These are phyloP conservation scores for Botrytis cinerea DNA, from an alignment of 2,329 filamentous ascomycete genomes.

Conservation along the genomic window DNA sequence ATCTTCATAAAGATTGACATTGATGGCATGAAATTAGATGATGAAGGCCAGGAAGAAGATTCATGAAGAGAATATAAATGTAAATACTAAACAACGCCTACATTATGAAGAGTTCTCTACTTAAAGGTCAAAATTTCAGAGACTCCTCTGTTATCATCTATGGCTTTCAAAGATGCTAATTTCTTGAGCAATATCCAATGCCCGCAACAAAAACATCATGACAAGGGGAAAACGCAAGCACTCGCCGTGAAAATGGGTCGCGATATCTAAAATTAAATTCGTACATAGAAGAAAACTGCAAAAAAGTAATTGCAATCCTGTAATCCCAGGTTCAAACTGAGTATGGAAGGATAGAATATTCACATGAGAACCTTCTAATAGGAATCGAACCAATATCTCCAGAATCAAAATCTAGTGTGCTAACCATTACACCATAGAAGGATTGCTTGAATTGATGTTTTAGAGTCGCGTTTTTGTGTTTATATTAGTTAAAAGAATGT, in stretches of 20 bases:
- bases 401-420: not conserved
- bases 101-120: too few relatives aligned
- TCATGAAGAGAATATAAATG: not conserved
- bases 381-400: conserved; percentile 18
- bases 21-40: not conserved
- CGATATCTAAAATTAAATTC: not conserved
- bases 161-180: too few relatives aligned
- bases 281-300: too few relatives aligned
- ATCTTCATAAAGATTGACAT: conserved; percentile 3
- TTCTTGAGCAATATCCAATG: not conserved
- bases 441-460: not conserved
- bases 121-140: too few relatives aligned
- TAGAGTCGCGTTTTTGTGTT: too few relatives aligned
- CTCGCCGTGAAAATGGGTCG: not conserved
- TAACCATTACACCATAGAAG: conserved; percentile 20
- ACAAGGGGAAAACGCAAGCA: not conserved
- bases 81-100: too few relatives aligned
- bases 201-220: not conserved
- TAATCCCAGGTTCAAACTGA: not conserved
- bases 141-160: too few relatives aligned
- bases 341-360: conserved; percentile 10
- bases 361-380: conserved; percentile 3
- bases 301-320: not conserved
- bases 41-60: not conserved
- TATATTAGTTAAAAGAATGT: too few relatives aligned